Evolutionary conservation across 352 stramenopile genomes (phyloP).

Genomic region (Achlya hypogyna): DNA sequence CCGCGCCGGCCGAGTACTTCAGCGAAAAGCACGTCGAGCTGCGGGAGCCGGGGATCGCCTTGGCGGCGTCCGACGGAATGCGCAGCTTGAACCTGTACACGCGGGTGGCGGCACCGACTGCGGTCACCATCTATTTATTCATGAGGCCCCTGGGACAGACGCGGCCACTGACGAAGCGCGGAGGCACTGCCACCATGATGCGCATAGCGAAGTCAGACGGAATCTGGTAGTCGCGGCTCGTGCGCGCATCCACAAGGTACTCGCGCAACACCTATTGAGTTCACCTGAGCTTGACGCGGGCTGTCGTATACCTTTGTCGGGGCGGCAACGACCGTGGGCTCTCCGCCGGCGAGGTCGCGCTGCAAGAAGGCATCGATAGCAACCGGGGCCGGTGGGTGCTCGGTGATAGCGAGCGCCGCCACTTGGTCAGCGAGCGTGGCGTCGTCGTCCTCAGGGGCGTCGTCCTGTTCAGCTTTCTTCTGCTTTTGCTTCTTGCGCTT

Average conservation of each 20-base stretch:
- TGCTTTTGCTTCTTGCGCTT: slow-evolving; percentile 93
- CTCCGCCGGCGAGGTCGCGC: too few species aligned
- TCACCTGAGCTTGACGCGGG: too few species aligned
- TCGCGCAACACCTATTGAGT: background rate
- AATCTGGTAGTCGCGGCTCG: slow-evolving; percentile 21
- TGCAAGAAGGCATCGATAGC: background rate
- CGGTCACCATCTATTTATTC: background rate
- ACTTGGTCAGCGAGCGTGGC: slow-evolving; percentile 8
- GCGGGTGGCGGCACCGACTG: background rate
- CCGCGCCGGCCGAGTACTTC: background rate
- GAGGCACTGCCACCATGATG: slow-evolving; percentile 57
- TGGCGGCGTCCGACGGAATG: background rate
- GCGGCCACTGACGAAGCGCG: slow-evolving; percentile 14
- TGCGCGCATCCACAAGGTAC: background rate
- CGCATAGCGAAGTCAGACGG: slow-evolving; percentile 59
- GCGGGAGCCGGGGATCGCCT: background rate
- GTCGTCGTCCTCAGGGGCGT: slow-evolving; percentile 19
- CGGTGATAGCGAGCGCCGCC: background rate
- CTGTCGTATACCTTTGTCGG: too few species aligned
- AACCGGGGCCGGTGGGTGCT: background rate
- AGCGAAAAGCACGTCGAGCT: slow-evolving; percentile 9
- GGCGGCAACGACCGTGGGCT: background rate
- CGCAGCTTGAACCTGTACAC: slow-evolving; percentile 8
- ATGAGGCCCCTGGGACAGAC: background rate
- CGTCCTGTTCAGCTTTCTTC: slow-evolving; percentile 39